Evolutionary conservation across 106 monocot genomes (phyloP).

Genomic region (Dioscorea dumetorum): DNA sequence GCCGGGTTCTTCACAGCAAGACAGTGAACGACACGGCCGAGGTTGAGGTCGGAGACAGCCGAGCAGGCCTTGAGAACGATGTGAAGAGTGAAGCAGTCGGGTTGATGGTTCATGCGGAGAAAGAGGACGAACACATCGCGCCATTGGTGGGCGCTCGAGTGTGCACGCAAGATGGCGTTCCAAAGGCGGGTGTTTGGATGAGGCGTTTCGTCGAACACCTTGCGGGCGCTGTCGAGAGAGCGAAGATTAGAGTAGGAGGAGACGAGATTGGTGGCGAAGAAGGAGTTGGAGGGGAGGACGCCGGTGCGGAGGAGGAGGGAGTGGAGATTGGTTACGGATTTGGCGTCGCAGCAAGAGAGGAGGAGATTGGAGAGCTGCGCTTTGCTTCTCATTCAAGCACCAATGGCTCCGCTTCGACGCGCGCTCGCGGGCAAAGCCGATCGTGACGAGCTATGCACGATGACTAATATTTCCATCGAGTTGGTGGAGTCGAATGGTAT

Average conservation of each 20-base stretch:
- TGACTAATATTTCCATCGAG: too few relatives aligned
- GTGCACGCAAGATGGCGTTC: slow-evolving; percentile 49
- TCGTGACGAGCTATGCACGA: too few relatives aligned
- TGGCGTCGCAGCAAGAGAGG: not conserved
- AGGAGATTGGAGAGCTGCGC: not conserved
- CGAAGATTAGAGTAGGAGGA: not conserved
- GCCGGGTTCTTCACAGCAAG: slow-evolving; percentile 8
- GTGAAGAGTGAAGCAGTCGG: slow-evolving; percentile 43
- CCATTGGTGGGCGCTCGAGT: slow-evolving; percentile 37
- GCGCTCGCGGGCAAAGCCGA: too few relatives aligned
- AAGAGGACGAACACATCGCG: slow-evolving; percentile 3
- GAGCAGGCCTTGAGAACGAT: slow-evolving; percentile 38
- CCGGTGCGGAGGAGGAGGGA: slow-evolving; percentile 28
- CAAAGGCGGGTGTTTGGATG: slow-evolving; percentile 34
- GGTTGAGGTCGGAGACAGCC: slow-evolving; percentile 8
- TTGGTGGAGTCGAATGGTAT: too few relatives aligned
- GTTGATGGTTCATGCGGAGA: slow-evolving; percentile 15
- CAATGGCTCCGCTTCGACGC: too few relatives aligned
- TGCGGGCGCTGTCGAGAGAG: slow-evolving; percentile 5
- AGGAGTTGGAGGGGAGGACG: slow-evolving; percentile 11
- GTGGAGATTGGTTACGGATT: slow-evolving; percentile 17
- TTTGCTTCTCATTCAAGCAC: slow-evolving; percentile 15
- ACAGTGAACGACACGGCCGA: slow-evolving; percentile 34
- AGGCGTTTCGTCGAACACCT: slow-evolving; percentile 45
- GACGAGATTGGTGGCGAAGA: slow-evolving; percentile 22